Percentiles rank a stretch among this genome's conserved stretches.
These are phyloP conservation scores for Ogataea salicorniae DNA, from an alignment of 805 yeast species.

Conservation along the genomic window DNA sequence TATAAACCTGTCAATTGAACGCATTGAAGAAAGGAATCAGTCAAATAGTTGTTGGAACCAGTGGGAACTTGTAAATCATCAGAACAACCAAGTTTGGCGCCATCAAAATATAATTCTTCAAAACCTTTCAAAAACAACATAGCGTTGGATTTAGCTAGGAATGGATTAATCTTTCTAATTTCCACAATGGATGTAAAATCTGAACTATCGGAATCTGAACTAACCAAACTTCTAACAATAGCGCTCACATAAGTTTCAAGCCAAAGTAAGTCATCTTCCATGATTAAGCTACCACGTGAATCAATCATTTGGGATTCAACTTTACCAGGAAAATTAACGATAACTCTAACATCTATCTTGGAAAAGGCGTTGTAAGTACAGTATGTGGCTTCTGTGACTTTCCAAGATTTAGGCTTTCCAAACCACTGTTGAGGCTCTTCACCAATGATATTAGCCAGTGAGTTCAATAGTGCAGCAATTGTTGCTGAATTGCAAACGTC, in stretches of 20 bases:
- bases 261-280: slow-evolving; percentile 51
- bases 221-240: slow-evolving; percentile 67
- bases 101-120: slow-evolving; percentile 60
- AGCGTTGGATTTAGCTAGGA: slow-evolving; percentile 44
- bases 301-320: slow-evolving; percentile 52
- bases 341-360: slow-evolving; percentile 63
- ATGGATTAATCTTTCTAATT: slow-evolving; percentile 77
- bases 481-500: slow-evolving; percentile 75
- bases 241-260: slow-evolving; percentile 63
- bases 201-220: slow-evolving; percentile 66
- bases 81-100: slow-evolving; percentile 58
- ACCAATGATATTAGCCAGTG: slow-evolving; percentile 57
- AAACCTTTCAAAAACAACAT: slow-evolving; percentile 57
- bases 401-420: slow-evolving; percentile 66
- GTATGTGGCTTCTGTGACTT: slow-evolving; percentile 66
- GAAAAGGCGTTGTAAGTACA: slow-evolving; percentile 60
- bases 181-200: slow-evolving; percentile 69
- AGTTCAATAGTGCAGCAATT: slow-evolving; percentile 69
- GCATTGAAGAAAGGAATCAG: slow-evolving; percentile 65
- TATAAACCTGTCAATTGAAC: slow-evolving; percentile 61
- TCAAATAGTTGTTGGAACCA: slow-evolving; percentile 58
- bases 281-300: slow-evolving; percentile 46
- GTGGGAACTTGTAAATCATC: slow-evolving; percentile 69
- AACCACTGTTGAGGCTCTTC: slow-evolving; percentile 73
- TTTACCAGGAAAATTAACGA: slow-evolving; percentile 72